Base-by-base conservation (phyloP, 176 grass and related monocot genomes). In the Aegilops sharonensis region DNA sequence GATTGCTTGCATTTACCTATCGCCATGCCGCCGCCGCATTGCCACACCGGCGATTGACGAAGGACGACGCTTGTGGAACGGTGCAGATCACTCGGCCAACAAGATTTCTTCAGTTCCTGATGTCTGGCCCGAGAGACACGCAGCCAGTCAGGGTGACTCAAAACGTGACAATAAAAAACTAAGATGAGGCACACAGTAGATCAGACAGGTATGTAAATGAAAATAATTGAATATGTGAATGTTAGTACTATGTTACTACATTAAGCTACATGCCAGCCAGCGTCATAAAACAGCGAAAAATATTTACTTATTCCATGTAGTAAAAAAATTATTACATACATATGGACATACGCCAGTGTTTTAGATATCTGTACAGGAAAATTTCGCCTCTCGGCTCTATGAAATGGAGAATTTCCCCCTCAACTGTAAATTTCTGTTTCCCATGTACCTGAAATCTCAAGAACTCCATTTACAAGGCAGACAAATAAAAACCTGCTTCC, bases 391-490 rank as follows among this genome's bases (percentile, higher is more conserved):
- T 40, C 14, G 11, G 7, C 21, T 78, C 73, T 83, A 13, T 81
- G 2, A 63, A 72, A 71, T 48, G 72, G 84, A 70, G 64, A 36
- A 34, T 11, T 35, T 13, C 74, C 79, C 77, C 17, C 83, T 75
- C n/a, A n/a, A n/a, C n/a, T n/a, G n/a, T n/a, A n/a, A n/a, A n/a
- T n/a, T n/a, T n/a, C n/a, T n/a, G n/a, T n/a, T n/a, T n/a, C 14
- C 31, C 17, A n/a, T 27, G 25, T 74, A 87, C n/a, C 68, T 84
- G 75, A 80, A 80, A 68, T 62, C 75, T 52, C 63, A 88, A 32
- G 2, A 34, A 43, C 1, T 64, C 9, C 6, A 71, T 81, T 85
- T 87, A 84, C 77, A 88, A 10, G 52, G 70, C 30, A 70, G 50
- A 85, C 35, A 77, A 72, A 31, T 47, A 56, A 31, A 80, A 70